Base-by-base conservation (phyloP, 768 basidiomycete species). In the Trametes punicea region DNA sequence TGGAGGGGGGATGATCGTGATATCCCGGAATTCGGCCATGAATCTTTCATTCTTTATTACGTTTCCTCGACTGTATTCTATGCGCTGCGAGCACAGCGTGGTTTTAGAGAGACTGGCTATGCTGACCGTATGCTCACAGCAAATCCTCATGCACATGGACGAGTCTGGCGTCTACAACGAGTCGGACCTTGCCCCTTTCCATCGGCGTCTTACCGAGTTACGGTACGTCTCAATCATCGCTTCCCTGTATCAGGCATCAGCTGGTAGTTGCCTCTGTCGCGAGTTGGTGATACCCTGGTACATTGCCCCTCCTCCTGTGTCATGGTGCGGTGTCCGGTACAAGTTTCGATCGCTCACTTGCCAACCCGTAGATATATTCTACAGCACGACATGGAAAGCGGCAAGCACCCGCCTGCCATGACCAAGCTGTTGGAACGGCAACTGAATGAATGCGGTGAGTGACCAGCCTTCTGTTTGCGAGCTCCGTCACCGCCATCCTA, bases 101-200 rank as follows among this genome's bases (percentile, higher is more conserved):
- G n/a, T 42, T 27, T 18, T 45, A n/a, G 57, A 55, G 26, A 60
- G 58, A 40, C 48, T 55, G 11, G 49, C 27, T 8, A 60, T 60
- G 53, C 58, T 60, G 21, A 60, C 34, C 18, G 53, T 65, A 63
- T 62, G 64, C 55, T 56, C 64, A 55, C 75, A 96, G 92, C 89
- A 94, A 93, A 88, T 97, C 33, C 80, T 96, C 44, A 86, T 88
- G 68, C 92, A 95, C 68, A 90, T 98, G 88, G 90, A 94, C 71
- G 97, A 99, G 69, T 93, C 92, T 1, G 88, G 88, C 6, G 87
- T 93, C 41, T 98, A 98, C 73, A 98, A 93, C 62, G 91, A 94
- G 67, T 74, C 85, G 21, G 93, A 97, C 74, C 85, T 98, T 27
- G 79, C 80, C 26, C 94, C 97, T 2, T 98, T 98, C 73, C 83